phyloP scores from a whole-genome alignment of 2,329 filamentous ascomycete species.

The Alternaria conjuncta region DNA sequence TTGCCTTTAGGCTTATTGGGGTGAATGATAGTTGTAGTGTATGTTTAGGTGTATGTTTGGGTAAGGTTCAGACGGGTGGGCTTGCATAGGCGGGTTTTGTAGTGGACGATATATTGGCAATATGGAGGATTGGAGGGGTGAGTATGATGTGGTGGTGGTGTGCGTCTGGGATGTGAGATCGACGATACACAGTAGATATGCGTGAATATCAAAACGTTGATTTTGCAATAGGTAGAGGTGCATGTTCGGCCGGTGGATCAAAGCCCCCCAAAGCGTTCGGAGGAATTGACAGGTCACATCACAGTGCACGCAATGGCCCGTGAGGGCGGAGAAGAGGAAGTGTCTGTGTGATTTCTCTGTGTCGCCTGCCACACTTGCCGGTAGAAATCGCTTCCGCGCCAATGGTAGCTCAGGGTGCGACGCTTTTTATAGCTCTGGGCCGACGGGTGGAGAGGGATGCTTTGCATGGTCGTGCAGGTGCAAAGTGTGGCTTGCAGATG shows the following conservation, averaged over 20 bases:
- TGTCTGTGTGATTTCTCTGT: conserved; percentile 26
- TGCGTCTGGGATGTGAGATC: not conserved
- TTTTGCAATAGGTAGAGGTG: not conserved
- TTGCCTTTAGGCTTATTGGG: not conserved
- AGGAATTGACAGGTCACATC: not conserved
- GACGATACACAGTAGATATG: not conserved
- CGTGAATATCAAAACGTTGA: not conserved
- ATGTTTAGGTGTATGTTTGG: not conserved
- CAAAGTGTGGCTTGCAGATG: conserved; percentile 32
- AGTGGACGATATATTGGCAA: conserved; percentile 8
- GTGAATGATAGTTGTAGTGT: not conserved
- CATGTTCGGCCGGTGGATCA: conserved; percentile 1
- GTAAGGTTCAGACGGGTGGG: not conserved
- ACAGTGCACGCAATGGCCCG: conserved; percentile 19
- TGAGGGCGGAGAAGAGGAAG: conserved; percentile 19
- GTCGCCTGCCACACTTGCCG: conserved; percentile 25
- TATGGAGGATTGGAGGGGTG: conserved; percentile 1
- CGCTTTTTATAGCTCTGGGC: conserved; percentile 31
- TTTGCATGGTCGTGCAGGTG: conserved; percentile 20
- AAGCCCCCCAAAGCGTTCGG: conserved; percentile 1
- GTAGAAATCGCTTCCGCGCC: conserved; percentile 18
- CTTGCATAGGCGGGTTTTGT: not conserved
- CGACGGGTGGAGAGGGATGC: conserved; percentile 13
- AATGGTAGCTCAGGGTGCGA: conserved; percentile 25
- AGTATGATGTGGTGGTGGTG: not conserved